Percentiles rank a stretch among this genome's conserved stretches.
Conservation (phyloP, 441 rosid species). For the Corymbia citriodora region DNA sequence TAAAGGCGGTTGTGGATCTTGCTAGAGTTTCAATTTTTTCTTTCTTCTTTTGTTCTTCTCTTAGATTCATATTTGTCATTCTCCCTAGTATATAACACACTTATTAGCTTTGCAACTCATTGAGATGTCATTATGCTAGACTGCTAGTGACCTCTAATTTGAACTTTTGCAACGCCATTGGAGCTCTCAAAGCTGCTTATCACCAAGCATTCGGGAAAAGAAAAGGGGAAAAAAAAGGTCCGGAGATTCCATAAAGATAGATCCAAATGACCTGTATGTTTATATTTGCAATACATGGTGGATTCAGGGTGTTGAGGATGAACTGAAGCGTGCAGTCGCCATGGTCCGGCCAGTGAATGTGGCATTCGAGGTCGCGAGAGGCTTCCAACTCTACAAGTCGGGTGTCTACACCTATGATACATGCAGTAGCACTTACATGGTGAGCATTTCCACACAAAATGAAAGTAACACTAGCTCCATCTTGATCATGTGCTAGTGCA, state of each 20-base stretch:
- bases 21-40: conserved; percentile 97
- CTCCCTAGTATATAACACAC: neutral
- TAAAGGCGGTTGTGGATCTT: conserved; percentile 91
- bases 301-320: conserved; percentile 86
- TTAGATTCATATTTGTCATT: neutral
- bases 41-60: neutral
- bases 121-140: neutral
- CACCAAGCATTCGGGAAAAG: conserved; percentile 77
- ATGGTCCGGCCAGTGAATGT: conserved; percentile 81
- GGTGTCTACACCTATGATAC: conserved; percentile 69
- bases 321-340: conserved; percentile 82
- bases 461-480: too few relatives aligned
- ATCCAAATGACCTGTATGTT: neutral
- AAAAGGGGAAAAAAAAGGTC: neutral
- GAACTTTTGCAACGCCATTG: conserved; percentile 59
- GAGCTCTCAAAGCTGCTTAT: conserved; percentile 98
- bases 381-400: conserved; percentile 62
- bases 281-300: neutral
- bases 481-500: neutral
- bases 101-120: neutral
- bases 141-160: neutral
- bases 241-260: neutral
- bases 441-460: conserved; percentile 18
- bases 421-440: conserved; percentile 76
- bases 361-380: conserved; percentile 60